Conservation (phyloP, 805 yeast species). For the Starmerella khaoyaiensis region DNA sequence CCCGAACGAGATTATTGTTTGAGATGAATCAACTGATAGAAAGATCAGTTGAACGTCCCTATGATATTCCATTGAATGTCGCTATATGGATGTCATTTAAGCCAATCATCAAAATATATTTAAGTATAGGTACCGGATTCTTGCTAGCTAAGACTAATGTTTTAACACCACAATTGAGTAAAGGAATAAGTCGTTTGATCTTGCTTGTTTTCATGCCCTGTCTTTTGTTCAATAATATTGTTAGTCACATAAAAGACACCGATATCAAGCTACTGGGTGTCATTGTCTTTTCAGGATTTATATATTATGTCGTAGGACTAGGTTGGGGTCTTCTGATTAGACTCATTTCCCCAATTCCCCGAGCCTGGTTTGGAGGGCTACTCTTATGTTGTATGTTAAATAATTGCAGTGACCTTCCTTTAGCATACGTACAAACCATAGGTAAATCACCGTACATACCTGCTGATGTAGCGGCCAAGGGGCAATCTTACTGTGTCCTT, state of each 20-base stretch:
- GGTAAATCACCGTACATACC: constrained; percentile 49
- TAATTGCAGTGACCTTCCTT: constrained; percentile 71
- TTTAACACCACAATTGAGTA: constrained; percentile 30
- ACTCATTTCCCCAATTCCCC: constrained; percentile 47
- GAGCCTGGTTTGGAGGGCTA: constrained; percentile 64
- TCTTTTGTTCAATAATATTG: constrained; percentile 60
- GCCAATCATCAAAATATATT: constrained; percentile 74
- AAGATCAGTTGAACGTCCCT: constrained; percentile 10
- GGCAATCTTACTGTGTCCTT: constrained; percentile 74
- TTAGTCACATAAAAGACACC: constrained; percentile 47
- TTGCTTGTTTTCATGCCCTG: constrained; percentile 63
- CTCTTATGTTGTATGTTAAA: constrained; percentile 62
- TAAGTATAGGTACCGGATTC: constrained; percentile 57
- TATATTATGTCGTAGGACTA: constrained; percentile 38
- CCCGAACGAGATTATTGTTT: too few relatives aligned
- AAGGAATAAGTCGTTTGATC: constrained; percentile 53
- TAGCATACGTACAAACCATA: constrained; percentile 58
- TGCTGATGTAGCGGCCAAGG: constrained; percentile 48
- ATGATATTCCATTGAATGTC: constrained; percentile 23
- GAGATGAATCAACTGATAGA: constrained; percentile 2
- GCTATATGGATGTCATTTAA: constrained; percentile 68
- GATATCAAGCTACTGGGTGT: constrained; percentile 65
- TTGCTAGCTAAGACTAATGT: constrained; percentile 49
- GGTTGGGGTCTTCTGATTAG: constrained; percentile 32
- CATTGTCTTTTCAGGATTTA: constrained; percentile 36